These are phyloP conservation scores for Cladophialophora psammophila DNA, from an alignment of 2,329 filamentous ascomycete species.

Conservation along the genomic window DNA sequence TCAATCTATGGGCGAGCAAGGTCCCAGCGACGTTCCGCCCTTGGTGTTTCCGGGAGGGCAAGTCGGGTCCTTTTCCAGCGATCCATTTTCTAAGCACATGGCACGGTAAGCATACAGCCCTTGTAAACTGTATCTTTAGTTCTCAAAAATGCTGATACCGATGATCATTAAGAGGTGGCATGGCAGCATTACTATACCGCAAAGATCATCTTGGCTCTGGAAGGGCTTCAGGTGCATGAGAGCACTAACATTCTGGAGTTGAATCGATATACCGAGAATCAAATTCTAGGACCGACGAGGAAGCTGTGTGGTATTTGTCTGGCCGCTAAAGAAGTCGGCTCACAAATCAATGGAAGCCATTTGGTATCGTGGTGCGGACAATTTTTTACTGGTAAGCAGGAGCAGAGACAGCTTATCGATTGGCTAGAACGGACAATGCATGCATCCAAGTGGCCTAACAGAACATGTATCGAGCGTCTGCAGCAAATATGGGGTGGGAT, in stretches of 20 bases:
- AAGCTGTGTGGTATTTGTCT: slow-evolving; percentile 8
- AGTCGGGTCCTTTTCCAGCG: neutral
- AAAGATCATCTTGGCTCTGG: slow-evolving; percentile 6
- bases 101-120: slow-evolving; percentile 11
- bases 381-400: slow-evolving; percentile 16
- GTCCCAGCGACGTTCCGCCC: slow-evolving; percentile 1
- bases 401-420: slow-evolving; percentile 10
- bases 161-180: slow-evolving; percentile 6
- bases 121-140: too few species aligned
- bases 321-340: slow-evolving; percentile 1
- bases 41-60: neutral
- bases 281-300: neutral
- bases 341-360: slow-evolving; percentile 19
- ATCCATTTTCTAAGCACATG: slow-evolving; percentile 12
- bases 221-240: neutral
- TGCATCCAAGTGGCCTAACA: slow-evolving; percentile 16
- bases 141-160: neutral
- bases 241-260: neutral
- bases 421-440: slow-evolving; percentile 4
- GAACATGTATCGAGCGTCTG: slow-evolving; percentile 13
- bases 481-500: slow-evolving; percentile 7
- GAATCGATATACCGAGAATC: neutral
- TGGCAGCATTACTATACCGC: slow-evolving; percentile 21
- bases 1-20: neutral
- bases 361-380: slow-evolving; percentile 18